Evolutionary conservation across 108 stramenopile genomes (phyloP).

Genomic region (Aurantiochytrium sp.): DNA sequence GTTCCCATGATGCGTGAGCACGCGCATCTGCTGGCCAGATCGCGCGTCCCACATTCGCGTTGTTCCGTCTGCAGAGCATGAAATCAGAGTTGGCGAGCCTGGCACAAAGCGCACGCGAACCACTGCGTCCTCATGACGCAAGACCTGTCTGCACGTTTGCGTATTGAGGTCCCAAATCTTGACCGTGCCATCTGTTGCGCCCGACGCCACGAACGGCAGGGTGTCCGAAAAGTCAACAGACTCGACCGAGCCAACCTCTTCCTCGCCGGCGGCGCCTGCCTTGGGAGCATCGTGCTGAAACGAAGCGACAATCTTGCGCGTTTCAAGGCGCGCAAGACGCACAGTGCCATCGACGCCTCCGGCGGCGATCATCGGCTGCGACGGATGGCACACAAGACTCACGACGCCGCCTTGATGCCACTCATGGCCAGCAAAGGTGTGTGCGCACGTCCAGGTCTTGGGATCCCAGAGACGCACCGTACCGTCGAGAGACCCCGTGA

Average conservation of each 20-base stretch:
- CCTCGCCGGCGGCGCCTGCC: conserved; percentile 30
- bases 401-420: conserved; percentile 19
- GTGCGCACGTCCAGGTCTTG: conserved; percentile 68
- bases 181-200: conserved; percentile 68
- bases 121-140: conserved; percentile 14
- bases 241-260: conserved; percentile 66
- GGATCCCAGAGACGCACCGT: conserved; percentile 85
- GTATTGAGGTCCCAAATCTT: conserved; percentile 75
- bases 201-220: conserved; percentile 73
- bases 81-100: conserved; percentile 59
- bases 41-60: conserved; percentile 83
- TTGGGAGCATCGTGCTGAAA: conserved; percentile 49
- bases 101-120: conserved; percentile 69
- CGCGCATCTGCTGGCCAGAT: conserved; percentile 53
- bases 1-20: conserved; percentile 70
- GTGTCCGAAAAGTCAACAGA: conserved; percentile 69
- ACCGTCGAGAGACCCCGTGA: conserved; percentile 73
- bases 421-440: conserved; percentile 58
- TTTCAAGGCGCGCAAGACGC: conserved; percentile 68
- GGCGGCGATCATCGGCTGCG: conserved; percentile 39
- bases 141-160: conserved; percentile 39
- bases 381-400: conserved; percentile 28
- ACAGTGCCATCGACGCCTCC: conserved; percentile 77
- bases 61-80: conserved; percentile 63
- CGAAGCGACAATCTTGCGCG: conserved; percentile 68